Evolutionary conservation across 352 stramenopile genomes (phyloP), one percentile per base, ranked within the genome.

Genomic region (Globisporangium cylindrosporum): DNA sequence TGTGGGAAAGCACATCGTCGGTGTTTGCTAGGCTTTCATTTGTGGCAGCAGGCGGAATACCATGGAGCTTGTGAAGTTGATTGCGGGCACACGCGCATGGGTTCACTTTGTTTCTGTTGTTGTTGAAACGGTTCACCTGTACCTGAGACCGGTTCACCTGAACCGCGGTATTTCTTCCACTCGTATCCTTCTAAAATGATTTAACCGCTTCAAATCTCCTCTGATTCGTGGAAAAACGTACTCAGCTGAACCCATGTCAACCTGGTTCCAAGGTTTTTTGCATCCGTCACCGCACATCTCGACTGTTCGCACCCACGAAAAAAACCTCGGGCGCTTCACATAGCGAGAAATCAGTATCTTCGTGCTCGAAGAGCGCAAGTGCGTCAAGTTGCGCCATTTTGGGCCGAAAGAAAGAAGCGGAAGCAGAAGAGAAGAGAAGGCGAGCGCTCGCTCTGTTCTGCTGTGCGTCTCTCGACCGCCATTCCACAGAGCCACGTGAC

Each of bases 331-430:
- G 1, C 43, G n/a, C 43, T 51, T 51, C 43, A 51, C 43, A 51
- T 12, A 51, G 51, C 15, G 15, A 58, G 7, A 58, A 58, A 58
- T 58, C 51, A 58, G 51, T 58, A 58, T 58, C 51, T 58, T 7
- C 51, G 10, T 29, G 51, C n/a, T 6, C 12, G 51, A 58, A 58
- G 51, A 34, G 51, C 51, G 51, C 51, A 27, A 58, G 25, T 29
- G 22, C 51, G 43, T 51, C 43, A 51, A 51, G 43, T 15, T 56
- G 49, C 22, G 49, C 49, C 49, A 56, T 51, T 51, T 51, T 49
- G 43, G 43, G 43, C 18, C 43, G 43, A 7, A 51, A 56, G 10
- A 29, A 56, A 22, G 24, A 56, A 32, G 24, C 24, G 14, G 29
- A 32, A 59, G 53, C 18, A n/a, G 53, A 59, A n/a, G 22, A 32